These are phyloP conservation scores for Linum trigynum DNA, from an alignment of 345 rosid genomes.

Conservation along the genomic window DNA sequence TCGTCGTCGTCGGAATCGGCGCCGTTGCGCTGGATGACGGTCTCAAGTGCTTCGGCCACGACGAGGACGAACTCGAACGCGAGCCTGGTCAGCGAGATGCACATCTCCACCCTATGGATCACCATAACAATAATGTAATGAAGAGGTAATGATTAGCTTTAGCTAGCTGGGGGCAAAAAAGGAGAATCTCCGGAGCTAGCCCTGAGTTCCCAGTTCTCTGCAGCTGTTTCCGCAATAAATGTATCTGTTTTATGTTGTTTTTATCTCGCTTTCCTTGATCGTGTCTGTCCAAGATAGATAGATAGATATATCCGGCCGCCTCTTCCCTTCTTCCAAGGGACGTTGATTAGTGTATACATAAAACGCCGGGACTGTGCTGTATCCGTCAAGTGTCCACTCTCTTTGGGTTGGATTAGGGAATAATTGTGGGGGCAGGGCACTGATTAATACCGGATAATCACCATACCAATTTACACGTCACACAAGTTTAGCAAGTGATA, in stretches of 20 bases:
- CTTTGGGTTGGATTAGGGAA: too few relatives aligned
- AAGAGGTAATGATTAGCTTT: not conserved
- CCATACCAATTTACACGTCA: too few relatives aligned
- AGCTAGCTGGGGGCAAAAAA: too few relatives aligned
- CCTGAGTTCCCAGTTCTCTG: not conserved
- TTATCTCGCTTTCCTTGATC: not conserved
- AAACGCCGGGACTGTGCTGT: too few relatives aligned
- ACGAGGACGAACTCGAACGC: slow-evolving; percentile 7
- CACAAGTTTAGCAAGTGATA: too few relatives aligned
- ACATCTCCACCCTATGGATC: slow-evolving; percentile 12
- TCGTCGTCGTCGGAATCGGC: not conserved
- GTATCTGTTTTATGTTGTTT: not conserved
- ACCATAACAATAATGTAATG: not conserved
- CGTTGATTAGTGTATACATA: too few relatives aligned
- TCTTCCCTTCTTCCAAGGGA: too few relatives aligned
- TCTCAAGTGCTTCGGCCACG: slow-evolving; percentile 2
- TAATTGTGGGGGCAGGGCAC: too few relatives aligned
- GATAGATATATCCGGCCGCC: too few relatives aligned
- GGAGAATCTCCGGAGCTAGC: not conserved
- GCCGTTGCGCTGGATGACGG: not conserved
- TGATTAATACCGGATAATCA: too few relatives aligned
- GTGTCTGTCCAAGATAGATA: too few relatives aligned
- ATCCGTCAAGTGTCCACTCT: too few relatives aligned
- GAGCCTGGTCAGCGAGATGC: slow-evolving; percentile 5
- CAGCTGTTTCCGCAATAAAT: not conserved